These are phyloP conservation scores for Pyrus pyrifolia DNA, from an alignment of 306 rosid genomes.

Conservation along the genomic window DNA sequence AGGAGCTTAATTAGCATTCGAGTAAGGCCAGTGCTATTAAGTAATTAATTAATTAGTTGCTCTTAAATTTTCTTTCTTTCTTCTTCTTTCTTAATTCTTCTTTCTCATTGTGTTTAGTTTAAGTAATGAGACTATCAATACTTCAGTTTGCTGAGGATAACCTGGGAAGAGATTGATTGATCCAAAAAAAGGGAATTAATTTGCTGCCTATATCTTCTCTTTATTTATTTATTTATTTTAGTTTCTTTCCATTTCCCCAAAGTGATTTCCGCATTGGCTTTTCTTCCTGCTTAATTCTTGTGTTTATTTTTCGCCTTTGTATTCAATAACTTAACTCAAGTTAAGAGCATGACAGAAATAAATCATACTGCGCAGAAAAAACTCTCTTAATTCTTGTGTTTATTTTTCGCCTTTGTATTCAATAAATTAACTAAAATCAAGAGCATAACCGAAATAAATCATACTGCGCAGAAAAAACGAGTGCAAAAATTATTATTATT, in stretches of 20 bases:
- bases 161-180: slow-evolving; percentile 35
- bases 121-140: slow-evolving; percentile 48
- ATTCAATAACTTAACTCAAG: too few relatives aligned
- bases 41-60: slow-evolving; percentile 28
- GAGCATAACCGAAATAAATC: too few relatives aligned
- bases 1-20: slow-evolving; percentile 26
- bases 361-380: too few relatives aligned
- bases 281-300: too few relatives aligned
- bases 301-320: too few relatives aligned
- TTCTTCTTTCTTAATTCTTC: background rate
- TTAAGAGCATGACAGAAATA: too few relatives aligned
- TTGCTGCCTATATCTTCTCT: background rate
- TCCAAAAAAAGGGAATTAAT: background rate
- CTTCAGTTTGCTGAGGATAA: slow-evolving; percentile 39
- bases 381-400: too few relatives aligned
- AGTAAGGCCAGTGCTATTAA: slow-evolving; percentile 28
- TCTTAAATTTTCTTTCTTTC: background rate
- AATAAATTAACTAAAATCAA: too few relatives aligned
- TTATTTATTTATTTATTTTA: background rate
- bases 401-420: too few relatives aligned
- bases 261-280: too few relatives aligned
- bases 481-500: too few relatives aligned
- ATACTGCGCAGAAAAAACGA: rapidly evolving
- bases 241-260: background rate
- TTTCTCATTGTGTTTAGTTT: slow-evolving; percentile 32